Evolutionary conservation across 306 rosid genomes (phyloP), one percentile per base, ranked within the genome.

Genomic region (Hippophae rhamnoides): DNA sequence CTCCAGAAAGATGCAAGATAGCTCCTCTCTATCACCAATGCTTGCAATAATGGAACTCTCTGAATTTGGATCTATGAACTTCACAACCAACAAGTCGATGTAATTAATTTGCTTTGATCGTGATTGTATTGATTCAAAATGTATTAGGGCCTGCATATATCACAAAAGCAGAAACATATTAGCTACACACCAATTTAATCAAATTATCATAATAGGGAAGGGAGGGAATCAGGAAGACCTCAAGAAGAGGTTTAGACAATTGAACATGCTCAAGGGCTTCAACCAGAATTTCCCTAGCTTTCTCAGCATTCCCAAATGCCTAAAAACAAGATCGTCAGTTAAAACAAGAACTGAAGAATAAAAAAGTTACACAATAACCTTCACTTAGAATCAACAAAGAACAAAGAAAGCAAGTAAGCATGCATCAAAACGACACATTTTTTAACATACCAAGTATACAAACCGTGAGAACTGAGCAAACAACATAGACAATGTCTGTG

Each of bases 1-100:
- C 95, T 93, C 99, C 71, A 93, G 71, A 76, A 71, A 93, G 54
- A 93, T 93, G 80, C 84, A 72, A 49, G 99, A 93, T 58, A 93
- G 74, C 67, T 88, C 97, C 61, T 93, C 99, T 62, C 95, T 89
- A 48, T 88, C 95, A 7, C 72, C 56, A 56, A 93, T 76, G 67
- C 84, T 88, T 1, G 83, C 78, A 60, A 65, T 66, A 44, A 57
- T 66, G 63, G 74, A 58, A 65, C 42, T 93, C 75, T 89, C 99
- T 38, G 79, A 41, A 63, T 66, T 82, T 27, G 99, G 94, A 60
- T 66, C 81, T 66, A 93, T 66, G 70, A 80, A 84, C 81, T 88
- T 93, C 57, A 75, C 73, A 62, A 88, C 90, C 70, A 84, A 69
- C 2, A 94, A 82, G 63, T 93, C 95, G 42, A 93, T 50, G 70